Percentiles rank a stretch among this genome's conserved stretches.
These are phyloP conservation scores for Cladorrhinum samala DNA, from an alignment of 495 filamentous ascomycete species.

Conservation along the genomic window DNA sequence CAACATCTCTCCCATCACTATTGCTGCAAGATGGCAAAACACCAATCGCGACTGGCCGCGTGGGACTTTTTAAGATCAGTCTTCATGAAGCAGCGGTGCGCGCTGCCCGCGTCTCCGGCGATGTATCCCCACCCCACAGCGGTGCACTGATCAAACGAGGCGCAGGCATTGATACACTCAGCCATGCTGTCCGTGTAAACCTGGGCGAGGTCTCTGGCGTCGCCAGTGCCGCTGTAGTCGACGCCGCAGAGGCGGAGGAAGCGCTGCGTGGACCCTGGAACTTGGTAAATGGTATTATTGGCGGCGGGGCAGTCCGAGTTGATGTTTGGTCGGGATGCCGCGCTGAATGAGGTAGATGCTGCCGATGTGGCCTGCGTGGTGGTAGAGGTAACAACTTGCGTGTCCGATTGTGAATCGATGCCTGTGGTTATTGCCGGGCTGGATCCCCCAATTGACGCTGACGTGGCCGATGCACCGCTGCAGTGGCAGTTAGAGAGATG, in stretches of 20 bases:
- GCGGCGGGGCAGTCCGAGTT: slow-evolving; percentile 34
- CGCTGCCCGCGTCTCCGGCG: slow-evolving; percentile 29
- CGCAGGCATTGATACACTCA: slow-evolving; percentile 43
- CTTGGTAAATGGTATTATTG: slow-evolving; percentile 40
- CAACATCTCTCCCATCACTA: background rate
- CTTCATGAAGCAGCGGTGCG: slow-evolving; percentile 42
- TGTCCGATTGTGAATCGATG: background rate
- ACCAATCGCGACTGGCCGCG: slow-evolving; percentile 30
- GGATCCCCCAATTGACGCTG: background rate
- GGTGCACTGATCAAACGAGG: slow-evolving; percentile 33
- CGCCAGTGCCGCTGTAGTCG: slow-evolving; percentile 33
- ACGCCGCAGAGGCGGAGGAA: slow-evolving; percentile 42
- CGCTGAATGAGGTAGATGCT: slow-evolving; percentile 8
- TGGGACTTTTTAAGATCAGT: slow-evolving; percentile 30
- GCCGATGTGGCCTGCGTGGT: slow-evolving; percentile 1
- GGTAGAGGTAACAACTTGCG: slow-evolving; percentile 2
- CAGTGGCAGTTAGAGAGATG: background rate
- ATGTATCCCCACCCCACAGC: slow-evolving; percentile 40
- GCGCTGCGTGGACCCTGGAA: slow-evolving; percentile 33
- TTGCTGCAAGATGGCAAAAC: slow-evolving; percentile 39
- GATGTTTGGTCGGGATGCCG: slow-evolving; percentile 12
- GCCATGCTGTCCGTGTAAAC: slow-evolving; percentile 33
- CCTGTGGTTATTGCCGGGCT: slow-evolving; percentile 5
- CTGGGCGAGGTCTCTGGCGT: slow-evolving; percentile 32
- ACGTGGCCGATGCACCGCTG: background rate